Evolutionary conservation across 2,329 filamentous ascomycete species (phyloP), one percentile per base, ranked within the genome.

Genomic region (Xylariaceae sp.): DNA sequence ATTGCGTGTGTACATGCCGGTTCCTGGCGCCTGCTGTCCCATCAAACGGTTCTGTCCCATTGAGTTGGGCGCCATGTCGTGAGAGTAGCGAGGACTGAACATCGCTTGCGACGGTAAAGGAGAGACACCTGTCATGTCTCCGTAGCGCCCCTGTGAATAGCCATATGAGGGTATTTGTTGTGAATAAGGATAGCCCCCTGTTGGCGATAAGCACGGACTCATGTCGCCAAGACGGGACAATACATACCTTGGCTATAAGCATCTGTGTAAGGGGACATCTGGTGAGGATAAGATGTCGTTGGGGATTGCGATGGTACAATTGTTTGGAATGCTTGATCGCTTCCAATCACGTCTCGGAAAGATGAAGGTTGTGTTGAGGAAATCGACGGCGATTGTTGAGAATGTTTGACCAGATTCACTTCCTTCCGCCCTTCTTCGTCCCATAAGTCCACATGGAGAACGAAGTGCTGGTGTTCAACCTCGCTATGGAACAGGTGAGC

Each of bases 1-100:
- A 65, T 97, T 99, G 47, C 93, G 79, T 0, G 92, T 97, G 67
- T 93, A 96, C 90, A 96, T 95, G 50, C 89, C 90, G 36, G 85
- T 84, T 1, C 86, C 84, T 46, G 79, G 62, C 18, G 51, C 54
- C 48, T 66, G 78, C 39, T 66, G 54, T 69, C 79, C 66, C 56
- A 71, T 63, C 17, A 65, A 33, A 28, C 63, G 63, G 47, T 62
- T 55, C 36, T 61, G 62, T 10, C 55, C 67, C 55, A 74, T 71
- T 16, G 69, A 64, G 19, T 64, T 60, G n/a, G 59, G 56, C n/a
- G 64, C 71, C 63, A 71, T 68, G 28, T 71, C 67, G 43, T 70
- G 66, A 12, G 68, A 70, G 18, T 68, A 66, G 48, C 58, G 68
- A 60, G 45, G 66, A 55, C 45, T 63, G 47, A 59, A 60, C 64